Base-by-base conservation (phyloP, 2,329 filamentous ascomycete species). In the Scortechinia acanthostroma region DNA sequence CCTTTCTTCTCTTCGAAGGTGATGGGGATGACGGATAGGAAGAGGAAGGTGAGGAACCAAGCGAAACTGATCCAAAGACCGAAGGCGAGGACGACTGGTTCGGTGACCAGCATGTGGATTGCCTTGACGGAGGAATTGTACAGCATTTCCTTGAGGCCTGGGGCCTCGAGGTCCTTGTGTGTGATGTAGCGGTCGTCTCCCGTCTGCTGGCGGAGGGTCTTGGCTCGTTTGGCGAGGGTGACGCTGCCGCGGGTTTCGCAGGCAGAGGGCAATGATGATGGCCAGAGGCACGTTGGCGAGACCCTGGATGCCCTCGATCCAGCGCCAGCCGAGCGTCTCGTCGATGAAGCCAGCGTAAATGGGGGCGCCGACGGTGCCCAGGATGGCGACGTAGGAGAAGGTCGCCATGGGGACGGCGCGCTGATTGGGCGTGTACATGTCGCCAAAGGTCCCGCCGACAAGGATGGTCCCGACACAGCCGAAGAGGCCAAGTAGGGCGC, bases 271-370 rank as follows among this genome's bases (percentile, higher is more conserved):
- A 49, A 73, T 62, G 45, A 62, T 49, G 48, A 72, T 61, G 15
- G 65, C 55, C 4, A 74, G 65, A 3, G 70, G 71, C 22, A 74
- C 62, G 53, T 74, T 74, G 51, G 67, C 65, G 3, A 76, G 53
- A 4, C 71, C 71, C 51, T 75, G 71, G 37, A 75, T 69, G 43
- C 71, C 72, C 54, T 75, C 63, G 21, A 74, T 66, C 72, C 72
- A 76, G 45, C 72, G 60, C 72, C 72, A 75, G 45, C 71, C 70
- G 19, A 76, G 59, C 33, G 68, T 58, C 52, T 73, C 60, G 54
- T 74, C 70, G 53, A 76, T 73, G 60, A 74, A 74, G 37, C 71
- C 70, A 42, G 70, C 69, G 53, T 75, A 74, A 51, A 75, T 73
- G 30, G 72, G 72, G 2, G 72, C 72, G 3, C 62, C 68, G 21